A percentile compares a stretch with the other conserved stretches of the same genome.
phyloP scores from a whole-genome alignment of 73 alveolate species.

The Paramecium sonneborni region DNA sequence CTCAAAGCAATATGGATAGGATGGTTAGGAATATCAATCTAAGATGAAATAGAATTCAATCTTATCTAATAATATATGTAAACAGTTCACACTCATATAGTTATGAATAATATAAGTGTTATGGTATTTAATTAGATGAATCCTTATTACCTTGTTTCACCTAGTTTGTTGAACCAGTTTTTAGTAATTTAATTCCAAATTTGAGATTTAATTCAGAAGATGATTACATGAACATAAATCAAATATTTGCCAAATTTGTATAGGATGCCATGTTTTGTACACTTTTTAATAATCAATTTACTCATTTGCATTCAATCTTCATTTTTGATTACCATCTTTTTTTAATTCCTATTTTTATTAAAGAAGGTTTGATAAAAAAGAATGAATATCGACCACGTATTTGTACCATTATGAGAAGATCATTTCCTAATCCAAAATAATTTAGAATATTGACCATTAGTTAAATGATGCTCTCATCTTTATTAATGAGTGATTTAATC shows the following conservation, averaged over 20 bases:
- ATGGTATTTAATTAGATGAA: conserved; percentile 20
- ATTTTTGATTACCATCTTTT: conserved; percentile 12
- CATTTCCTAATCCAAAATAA: neutral
- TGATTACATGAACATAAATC: neutral
- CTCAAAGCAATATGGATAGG: conserved; percentile 19
- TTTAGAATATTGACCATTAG: neutral
- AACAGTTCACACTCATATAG: neutral
- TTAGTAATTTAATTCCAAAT: neutral
- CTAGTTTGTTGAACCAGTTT: neutral
- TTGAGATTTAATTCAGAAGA: neutral
- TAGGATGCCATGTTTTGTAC: neutral
- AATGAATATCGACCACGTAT: conserved; percentile 40
- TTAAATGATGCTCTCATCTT: neutral
- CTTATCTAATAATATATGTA: neutral
- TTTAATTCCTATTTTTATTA: neutral
- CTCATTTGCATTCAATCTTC: conserved; percentile 10
- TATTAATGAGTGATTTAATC: conserved; percentile 10
- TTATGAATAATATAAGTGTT: conserved; percentile 3
- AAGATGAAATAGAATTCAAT: neutral
- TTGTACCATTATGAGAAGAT: neutral
- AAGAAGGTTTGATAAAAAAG: neutral
- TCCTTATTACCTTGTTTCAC: neutral
- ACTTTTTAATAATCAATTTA: neutral
- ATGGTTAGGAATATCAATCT: neutral
- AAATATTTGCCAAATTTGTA: neutral